Evolutionary conservation across 208 protist species (phyloP).

Genomic region (Phytomonas francai): DNA sequence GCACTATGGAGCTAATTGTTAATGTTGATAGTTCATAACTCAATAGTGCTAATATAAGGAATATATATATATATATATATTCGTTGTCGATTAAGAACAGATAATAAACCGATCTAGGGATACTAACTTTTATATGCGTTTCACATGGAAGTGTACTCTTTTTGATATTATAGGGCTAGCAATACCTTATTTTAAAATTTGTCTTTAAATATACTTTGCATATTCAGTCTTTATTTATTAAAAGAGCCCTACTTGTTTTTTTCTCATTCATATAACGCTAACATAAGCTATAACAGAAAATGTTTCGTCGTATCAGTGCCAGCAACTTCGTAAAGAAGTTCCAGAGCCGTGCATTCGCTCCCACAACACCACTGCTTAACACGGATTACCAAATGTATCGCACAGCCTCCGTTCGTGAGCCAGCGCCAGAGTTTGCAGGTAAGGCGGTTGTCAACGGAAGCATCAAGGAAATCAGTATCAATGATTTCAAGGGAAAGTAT

Average conservation of each 20-base stretch:
- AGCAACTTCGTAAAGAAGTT: conserved; percentile 13
- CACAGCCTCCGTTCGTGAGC: conserved; percentile 75
- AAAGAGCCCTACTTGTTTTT: not conserved
- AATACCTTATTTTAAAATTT: conserved; percentile 19
- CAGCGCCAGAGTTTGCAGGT: conserved; percentile 85
- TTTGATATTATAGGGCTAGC: conserved; percentile 7
- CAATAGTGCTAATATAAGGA: not conserved
- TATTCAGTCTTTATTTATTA: conserved; percentile 4
- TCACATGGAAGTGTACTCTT: conserved; percentile 5
- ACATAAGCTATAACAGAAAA: conserved; percentile 18
- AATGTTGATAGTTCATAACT: conserved; percentile 20
- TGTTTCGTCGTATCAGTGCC: conserved; percentile 54
- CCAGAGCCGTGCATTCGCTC: conserved; percentile 32
- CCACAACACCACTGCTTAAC: conserved; percentile 53
- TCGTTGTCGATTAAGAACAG: not conserved
- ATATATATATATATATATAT: conserved; percentile 10
- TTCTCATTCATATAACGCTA: conserved; percentile 6
- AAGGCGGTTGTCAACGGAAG: conserved; percentile 93
- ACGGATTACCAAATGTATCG: conserved; percentile 78
- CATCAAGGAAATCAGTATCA: conserved; percentile 88
- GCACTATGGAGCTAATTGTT: conserved; percentile 82
- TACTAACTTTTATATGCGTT: not conserved
- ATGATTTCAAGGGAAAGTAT: conserved; percentile 92
- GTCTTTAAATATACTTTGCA: conserved; percentile 4
- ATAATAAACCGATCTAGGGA: not conserved